Conservation (phyloP, 192 early-diverging fungal genomes). For the Pilobolus umbonatus region DNA sequence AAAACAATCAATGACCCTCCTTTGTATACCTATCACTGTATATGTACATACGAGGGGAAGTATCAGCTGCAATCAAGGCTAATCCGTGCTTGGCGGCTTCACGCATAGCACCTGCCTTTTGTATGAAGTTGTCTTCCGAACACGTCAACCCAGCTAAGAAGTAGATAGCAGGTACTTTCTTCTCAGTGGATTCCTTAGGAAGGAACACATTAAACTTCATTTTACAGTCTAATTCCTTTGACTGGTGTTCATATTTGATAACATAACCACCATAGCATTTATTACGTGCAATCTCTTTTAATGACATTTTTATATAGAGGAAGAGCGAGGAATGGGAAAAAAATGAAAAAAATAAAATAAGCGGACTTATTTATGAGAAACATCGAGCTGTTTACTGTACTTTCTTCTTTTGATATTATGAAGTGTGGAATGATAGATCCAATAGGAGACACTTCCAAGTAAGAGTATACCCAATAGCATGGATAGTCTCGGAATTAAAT, state of each 20-base stretch:
- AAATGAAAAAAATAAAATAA: background rate
- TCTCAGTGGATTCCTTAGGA: slow-evolving; percentile 45
- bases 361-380: background rate
- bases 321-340: background rate
- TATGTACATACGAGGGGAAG: slow-evolving; percentile 61
- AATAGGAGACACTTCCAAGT: no score
- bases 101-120: slow-evolving; percentile 71
- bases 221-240: slow-evolving; percentile 52
- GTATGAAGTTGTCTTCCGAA: slow-evolving; percentile 86
- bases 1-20: background rate
- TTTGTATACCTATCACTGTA: background rate
- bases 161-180: slow-evolving; percentile 50
- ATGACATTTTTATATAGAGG: slow-evolving; percentile 4
- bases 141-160: slow-evolving; percentile 82
- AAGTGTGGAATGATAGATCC: no score
- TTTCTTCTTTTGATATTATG: no score
- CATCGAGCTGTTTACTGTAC: no score
- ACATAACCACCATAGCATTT: slow-evolving; percentile 67
- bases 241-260: slow-evolving; percentile 68
- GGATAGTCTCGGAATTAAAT: no score
- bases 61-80: slow-evolving; percentile 81
- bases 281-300: slow-evolving; percentile 45
- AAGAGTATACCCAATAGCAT: no score
- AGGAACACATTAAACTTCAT: slow-evolving; percentile 80
- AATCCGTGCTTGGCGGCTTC: slow-evolving; percentile 64